Evolutionary conservation across 352 stramenopile genomes (phyloP).

Genomic region (Phytophthora meadii): DNA sequence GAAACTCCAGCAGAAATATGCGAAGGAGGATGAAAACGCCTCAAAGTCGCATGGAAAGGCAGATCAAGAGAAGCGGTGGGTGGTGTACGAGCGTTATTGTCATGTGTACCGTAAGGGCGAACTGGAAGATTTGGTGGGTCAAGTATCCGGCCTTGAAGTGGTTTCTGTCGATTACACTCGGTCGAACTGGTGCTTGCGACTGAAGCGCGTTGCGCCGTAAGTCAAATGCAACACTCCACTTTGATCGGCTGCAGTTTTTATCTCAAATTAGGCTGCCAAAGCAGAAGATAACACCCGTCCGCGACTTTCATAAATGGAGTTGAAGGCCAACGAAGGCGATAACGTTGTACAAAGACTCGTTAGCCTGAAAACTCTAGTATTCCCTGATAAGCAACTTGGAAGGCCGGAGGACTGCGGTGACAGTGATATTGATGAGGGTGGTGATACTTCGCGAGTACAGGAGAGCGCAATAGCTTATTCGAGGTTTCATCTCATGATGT

Average conservation of each 20-base stretch:
- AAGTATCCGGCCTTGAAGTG: conserved; percentile 65
- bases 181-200: conserved; percentile 81
- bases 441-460: conserved; percentile 26
- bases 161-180: conserved; percentile 73
- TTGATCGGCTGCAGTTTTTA: too few relatives aligned
- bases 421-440: conserved; percentile 9
- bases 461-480: conserved; percentile 29
- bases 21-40: conserved; percentile 19
- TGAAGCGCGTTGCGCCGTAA: conserved; percentile 39
- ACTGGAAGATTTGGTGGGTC: conserved; percentile 64
- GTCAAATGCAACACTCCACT: not conserved
- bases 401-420: not conserved
- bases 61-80: conserved; percentile 62
- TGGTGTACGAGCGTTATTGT: conserved; percentile 86
- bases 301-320: too few relatives aligned
- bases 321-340: too few relatives aligned
- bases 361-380: too few relatives aligned
- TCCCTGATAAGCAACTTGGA: not conserved
- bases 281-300: too few relatives aligned
- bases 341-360: too few relatives aligned
- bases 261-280: not conserved
- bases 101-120: conserved; percentile 82
- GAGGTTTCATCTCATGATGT: conserved; percentile 18
- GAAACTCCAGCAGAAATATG: conserved; percentile 89
- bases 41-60: conserved; percentile 46